Evolutionary conservation across 768 basidiomycete genomes (phyloP), one percentile per base, ranked within the genome.

Genomic region (Auricularia heimuer): DNA sequence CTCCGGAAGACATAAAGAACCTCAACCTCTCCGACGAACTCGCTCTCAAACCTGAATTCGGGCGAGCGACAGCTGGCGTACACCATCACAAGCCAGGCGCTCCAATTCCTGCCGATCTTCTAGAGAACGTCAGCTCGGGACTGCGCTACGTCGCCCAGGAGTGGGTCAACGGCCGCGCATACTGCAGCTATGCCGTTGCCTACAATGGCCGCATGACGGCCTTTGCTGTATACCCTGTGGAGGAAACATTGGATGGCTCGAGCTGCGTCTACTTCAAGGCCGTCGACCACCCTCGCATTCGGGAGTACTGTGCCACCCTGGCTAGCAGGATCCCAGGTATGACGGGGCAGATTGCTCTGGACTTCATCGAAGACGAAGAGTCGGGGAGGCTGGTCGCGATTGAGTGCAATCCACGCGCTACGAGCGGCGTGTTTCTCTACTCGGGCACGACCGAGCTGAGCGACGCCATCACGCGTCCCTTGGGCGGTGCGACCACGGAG

Each of bases 321-420:
- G 61, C 34, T 12, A n/a, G 36, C 10, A n/a, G 29, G 16, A 35
- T 65, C 45, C 54, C 54, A 18, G 16, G 8, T 36, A 37, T 54
- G 8, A 54, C 42, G 3, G 64, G 42, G 29, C 64, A 65, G 34
- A 29, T 65, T 7, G 64, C 64, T 4, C n/a, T 65, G 34, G 64
- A 65, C 60, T 62, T 65, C 42, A 65, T 65, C 64, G 61, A 65
- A 34, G 54, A 24, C 4, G 3, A 60, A 35, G 60, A 42, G 47
- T 10, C 47, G 33, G 60, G 64, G 11, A 36, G 64, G 12, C 29
- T 65, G 16, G 60, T 65, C 21, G 60, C 64, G 16, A 65, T 65
- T 39, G 64, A 65, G 61, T 65, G 64, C 64, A 65, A 65, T 44
- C 64, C 64, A 1, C 64, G 64, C 58, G 64, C 64, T 3, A 65